These are phyloP conservation scores for Sporothrix luriei DNA, from an alignment of 2,329 filamentous ascomycete genomes.

Conservation along the genomic window DNA sequence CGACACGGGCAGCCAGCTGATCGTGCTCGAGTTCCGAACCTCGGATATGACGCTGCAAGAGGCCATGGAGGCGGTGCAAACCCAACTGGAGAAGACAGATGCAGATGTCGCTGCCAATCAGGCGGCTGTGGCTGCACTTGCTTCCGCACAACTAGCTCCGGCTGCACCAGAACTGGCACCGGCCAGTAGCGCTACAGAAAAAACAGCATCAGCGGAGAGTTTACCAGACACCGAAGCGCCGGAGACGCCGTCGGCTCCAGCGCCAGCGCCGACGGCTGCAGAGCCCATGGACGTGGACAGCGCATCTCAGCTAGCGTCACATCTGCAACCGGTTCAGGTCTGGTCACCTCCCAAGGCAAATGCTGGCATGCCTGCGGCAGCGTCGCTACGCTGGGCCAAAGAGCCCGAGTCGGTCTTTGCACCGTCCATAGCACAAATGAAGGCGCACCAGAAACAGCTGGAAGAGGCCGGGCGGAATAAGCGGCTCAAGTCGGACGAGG, in stretches of 20 bases:
- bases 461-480: conserved; percentile 67
- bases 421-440: conserved; percentile 74
- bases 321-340: conserved; percentile 63
- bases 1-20: conserved; percentile 77
- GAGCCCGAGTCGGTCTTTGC: conserved; percentile 72
- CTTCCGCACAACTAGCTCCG: neutral
- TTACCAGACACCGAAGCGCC: neutral
- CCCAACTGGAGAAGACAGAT: conserved; percentile 63
- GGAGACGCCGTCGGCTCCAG: neutral
- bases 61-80: conserved; percentile 74
- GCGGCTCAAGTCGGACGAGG: conserved; percentile 78
- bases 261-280: neutral
- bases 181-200: neutral
- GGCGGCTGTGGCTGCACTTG: conserved; percentile 31
- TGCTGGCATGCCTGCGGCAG: conserved; percentile 69
- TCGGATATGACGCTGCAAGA: conserved; percentile 80
- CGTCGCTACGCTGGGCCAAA: conserved; percentile 42
- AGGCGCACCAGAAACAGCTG: conserved; percentile 71
- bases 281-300: conserved; percentile 30
- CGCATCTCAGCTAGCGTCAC: conserved; percentile 14
- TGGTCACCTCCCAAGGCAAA: conserved; percentile 73
- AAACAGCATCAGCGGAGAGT: neutral
- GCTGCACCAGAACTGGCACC: neutral
- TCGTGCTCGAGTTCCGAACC: conserved; percentile 74
- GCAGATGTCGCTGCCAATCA: conserved; percentile 47